Evolutionary conservation across 352 stramenopile genomes (phyloP).

Genomic region (Pythium chondricola): DNA sequence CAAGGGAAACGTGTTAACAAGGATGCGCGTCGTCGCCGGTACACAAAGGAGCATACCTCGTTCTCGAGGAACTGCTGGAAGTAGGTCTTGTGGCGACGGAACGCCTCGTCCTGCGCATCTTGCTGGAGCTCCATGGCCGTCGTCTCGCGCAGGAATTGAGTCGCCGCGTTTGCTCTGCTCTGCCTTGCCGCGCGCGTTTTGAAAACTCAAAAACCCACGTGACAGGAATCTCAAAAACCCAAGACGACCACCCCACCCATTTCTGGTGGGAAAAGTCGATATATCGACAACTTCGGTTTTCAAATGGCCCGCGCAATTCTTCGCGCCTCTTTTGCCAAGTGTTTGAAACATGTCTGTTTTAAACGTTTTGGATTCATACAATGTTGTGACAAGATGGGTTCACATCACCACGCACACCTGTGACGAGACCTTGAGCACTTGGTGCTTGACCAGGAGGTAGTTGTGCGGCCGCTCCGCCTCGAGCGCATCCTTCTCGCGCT

Average conservation of each 20-base stretch:
- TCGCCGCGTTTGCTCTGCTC: background rate
- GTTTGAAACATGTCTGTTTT: background rate
- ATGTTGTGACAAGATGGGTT: conserved; percentile 7
- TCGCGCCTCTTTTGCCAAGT: conserved; percentile 5
- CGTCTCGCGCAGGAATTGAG: background rate
- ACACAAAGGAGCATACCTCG: conserved; percentile 35
- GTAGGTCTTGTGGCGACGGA: conserved; percentile 86
- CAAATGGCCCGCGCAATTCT: conserved; percentile 4
- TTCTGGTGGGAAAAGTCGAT: too few species aligned
- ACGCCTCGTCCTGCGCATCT: conserved; percentile 78
- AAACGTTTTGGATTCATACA: background rate
- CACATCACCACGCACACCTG: conserved; percentile 66
- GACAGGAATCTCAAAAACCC: conserved; percentile 1
- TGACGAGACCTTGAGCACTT: conserved; percentile 40
- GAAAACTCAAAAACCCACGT: background rate
- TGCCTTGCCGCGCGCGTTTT: background rate
- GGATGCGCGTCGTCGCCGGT: background rate
- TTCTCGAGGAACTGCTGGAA: conserved; percentile 79
- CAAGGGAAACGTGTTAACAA: background rate
- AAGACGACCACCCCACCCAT: background rate
- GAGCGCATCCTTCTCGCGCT: conserved; percentile 52
- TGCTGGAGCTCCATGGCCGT: conserved; percentile 70
- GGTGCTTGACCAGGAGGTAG: conserved; percentile 69
- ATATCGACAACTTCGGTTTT: conserved; percentile 20
- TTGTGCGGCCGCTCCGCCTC: conserved; percentile 56